A percentile compares a stretch with the other conserved stretches of the same genome.
phyloP scores from a whole-genome alignment of 768 basidiomycete species.

The Pisolithus tinctorius region DNA sequence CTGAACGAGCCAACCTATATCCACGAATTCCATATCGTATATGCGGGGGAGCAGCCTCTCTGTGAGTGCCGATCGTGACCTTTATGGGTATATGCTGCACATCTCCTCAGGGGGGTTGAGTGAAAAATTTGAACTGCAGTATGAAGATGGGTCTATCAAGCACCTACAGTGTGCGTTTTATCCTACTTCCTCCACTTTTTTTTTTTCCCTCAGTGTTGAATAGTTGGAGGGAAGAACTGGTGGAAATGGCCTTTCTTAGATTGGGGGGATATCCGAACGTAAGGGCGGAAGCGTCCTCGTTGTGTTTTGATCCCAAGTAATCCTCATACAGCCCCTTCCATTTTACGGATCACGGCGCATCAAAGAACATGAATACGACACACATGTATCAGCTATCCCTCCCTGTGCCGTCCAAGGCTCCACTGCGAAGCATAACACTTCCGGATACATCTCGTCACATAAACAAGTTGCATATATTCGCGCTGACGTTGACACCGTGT shows the following conservation, averaged over 20 bases:
- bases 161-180: slow-evolving; percentile 27
- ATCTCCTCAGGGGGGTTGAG: slow-evolving; percentile 23
- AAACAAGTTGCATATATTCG: slow-evolving; percentile 40
- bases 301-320: background rate
- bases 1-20: slow-evolving; percentile 28
- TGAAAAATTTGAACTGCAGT: slow-evolving; percentile 31
- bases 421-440: slow-evolving; percentile 39
- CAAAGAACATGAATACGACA: slow-evolving; percentile 35
- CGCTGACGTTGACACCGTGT: slow-evolving; percentile 35
- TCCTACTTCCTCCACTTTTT: background rate
- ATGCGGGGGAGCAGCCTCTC: slow-evolving; percentile 35
- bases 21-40: slow-evolving; percentile 45
- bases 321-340: slow-evolving; percentile 35
- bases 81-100: too few relatives aligned
- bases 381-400: slow-evolving; percentile 42
- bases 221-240: slow-evolving; percentile 42
- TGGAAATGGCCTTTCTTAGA: slow-evolving; percentile 36
- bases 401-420: slow-evolving; percentile 33
- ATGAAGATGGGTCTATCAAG: slow-evolving; percentile 30
- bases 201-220: background rate
- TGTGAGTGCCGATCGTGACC: slow-evolving; percentile 16
- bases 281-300: slow-evolving; percentile 5
- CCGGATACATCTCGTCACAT: slow-evolving; percentile 22
- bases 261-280: slow-evolving; percentile 40
- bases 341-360: slow-evolving; percentile 29